Evolutionary conservation across 495 filamentous ascomycete species (phyloP).

Genomic region (Annulohypoxylon maeteangense): DNA sequence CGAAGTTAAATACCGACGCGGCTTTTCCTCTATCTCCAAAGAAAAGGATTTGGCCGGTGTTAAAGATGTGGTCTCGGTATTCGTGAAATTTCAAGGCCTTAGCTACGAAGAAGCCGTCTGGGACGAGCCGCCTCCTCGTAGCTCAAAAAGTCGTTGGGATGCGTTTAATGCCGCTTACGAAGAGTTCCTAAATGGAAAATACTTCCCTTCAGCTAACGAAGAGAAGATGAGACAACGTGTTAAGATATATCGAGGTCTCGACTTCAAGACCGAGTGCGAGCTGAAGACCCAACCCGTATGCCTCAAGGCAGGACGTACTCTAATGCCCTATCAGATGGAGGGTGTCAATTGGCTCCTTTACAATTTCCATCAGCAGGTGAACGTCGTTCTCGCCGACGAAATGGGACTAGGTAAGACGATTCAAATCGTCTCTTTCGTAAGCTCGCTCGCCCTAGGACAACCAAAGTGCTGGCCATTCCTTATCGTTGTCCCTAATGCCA

Average conservation of each 20-base stretch:
- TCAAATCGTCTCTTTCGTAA: conserved; percentile 86
- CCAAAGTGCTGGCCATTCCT: conserved; percentile 92
- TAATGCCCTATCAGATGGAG: conserved; percentile 95
- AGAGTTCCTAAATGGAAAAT: conserved; percentile 81
- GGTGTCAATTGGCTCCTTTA: conserved; percentile 98
- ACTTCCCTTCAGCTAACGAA: conserved; percentile 67
- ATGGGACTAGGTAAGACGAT: conserved; percentile 99
- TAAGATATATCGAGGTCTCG: conserved; percentile 65
- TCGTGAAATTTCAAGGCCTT: conserved; percentile 95
- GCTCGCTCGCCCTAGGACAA: conserved; percentile 75
- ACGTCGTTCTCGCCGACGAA: conserved; percentile 96
- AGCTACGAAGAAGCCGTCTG: conserved; percentile 91
- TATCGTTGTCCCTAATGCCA: conserved; percentile 92
- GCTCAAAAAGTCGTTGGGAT: conserved; percentile 75
- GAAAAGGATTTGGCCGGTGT: conserved; percentile 75
- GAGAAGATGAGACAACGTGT: conserved; percentile 69
- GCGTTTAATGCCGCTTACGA: conserved; percentile 85
- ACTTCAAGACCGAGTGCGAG: conserved; percentile 73
- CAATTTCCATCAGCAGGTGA: conserved; percentile 81
- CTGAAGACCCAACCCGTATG: conserved; percentile 77
- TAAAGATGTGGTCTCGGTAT: conserved; percentile 72
- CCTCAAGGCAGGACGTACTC: conserved; percentile 73
- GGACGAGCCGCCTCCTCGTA: conserved; percentile 80
- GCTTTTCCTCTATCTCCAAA: conserved; percentile 55
- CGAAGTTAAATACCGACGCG: conserved; percentile 70